Conservation (phyloP, 202 grass and related monocot species). For the Digitaria exilis region DNA sequence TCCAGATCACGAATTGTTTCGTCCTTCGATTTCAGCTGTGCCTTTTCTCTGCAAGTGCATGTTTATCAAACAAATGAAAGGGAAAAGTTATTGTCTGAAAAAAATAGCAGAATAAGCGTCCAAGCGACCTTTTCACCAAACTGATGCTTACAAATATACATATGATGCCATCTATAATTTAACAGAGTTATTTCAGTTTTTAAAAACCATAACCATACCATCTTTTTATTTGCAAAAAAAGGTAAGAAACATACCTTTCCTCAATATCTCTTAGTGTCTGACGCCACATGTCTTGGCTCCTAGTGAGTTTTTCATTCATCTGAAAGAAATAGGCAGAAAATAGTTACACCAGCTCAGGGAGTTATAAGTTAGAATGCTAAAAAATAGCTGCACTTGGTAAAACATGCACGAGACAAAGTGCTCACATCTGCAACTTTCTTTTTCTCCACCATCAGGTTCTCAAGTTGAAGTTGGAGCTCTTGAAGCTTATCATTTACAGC, state of each 20-base stretch:
- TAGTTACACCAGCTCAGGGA: not conserved
- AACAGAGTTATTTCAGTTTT: not conserved
- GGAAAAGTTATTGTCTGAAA: not conserved
- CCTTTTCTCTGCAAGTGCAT: slow-evolving; percentile 60
- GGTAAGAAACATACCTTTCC: slow-evolving; percentile 64
- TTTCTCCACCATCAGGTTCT: slow-evolving; percentile 65
- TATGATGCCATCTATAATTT: not conserved
- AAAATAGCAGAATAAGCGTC: not conserved
- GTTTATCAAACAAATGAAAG: slow-evolving; percentile 16
- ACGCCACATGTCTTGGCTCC: slow-evolving; percentile 77
- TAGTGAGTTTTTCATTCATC: slow-evolving; percentile 79
- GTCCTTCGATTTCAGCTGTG: slow-evolving; percentile 67
- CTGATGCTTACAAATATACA: not conserved
- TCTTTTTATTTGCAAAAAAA: not conserved
- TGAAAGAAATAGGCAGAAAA: slow-evolving; percentile 31
- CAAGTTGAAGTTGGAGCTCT: slow-evolving; percentile 78
- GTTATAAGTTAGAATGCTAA: not conserved
- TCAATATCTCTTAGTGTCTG: slow-evolving; percentile 82
- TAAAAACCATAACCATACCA: not conserved
- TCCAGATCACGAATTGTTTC: slow-evolving; percentile 75
- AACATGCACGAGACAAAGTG: slow-evolving; percentile 14
- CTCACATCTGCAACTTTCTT: slow-evolving; percentile 75
- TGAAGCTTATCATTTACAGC: slow-evolving; percentile 63
- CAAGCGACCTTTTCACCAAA: not conserved
- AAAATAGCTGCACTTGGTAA: not conserved